Percentiles rank a stretch among this genome's conserved stretches.
phyloP scores from a whole-genome alignment of 192 early-diverging fungal species.

The Coemansia sp. region DNA sequence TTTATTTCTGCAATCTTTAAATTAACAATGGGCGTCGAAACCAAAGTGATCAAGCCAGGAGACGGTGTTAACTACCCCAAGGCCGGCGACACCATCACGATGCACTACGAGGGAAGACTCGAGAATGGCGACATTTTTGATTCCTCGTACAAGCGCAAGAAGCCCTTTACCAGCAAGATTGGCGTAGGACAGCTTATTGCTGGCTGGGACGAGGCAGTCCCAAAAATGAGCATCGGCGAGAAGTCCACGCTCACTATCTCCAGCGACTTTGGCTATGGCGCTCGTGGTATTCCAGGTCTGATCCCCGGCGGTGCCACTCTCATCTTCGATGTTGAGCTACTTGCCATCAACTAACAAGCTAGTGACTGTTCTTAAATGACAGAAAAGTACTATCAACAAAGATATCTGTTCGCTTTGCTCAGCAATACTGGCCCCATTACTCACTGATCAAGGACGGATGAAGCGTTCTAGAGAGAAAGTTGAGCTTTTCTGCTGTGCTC shows the following conservation, averaged over 20 bases:
- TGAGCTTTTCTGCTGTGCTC: not conserved
- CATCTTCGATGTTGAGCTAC: slow-evolving; percentile 83
- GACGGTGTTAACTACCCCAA: slow-evolving; percentile 55
- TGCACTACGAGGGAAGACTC: slow-evolving; percentile 69
- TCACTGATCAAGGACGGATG: not conserved
- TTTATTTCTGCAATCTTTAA: not conserved
- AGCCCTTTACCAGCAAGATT: slow-evolving; percentile 87
- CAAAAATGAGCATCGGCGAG: slow-evolving; percentile 92
- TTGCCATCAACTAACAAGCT: slow-evolving; percentile 61
- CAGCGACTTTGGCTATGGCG: slow-evolving; percentile 84
- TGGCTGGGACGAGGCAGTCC: slow-evolving; percentile 90
- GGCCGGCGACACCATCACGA: slow-evolving; percentile 67
- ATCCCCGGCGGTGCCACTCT: slow-evolving; percentile 83
- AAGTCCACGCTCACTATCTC: slow-evolving; percentile 82
- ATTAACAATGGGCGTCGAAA: slow-evolving; percentile 37
- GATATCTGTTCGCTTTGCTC: not conserved
- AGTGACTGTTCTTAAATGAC: not conserved
- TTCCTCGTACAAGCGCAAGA: slow-evolving; percentile 78
- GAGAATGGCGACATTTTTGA: slow-evolving; percentile 83
- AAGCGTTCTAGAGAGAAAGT: not conserved
- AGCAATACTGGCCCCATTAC: slow-evolving; percentile 6
- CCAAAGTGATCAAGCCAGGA: slow-evolving; percentile 27
- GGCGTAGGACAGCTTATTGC: slow-evolving; percentile 94
- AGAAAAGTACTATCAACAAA: not conserved
- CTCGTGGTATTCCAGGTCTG: slow-evolving; percentile 69